phyloP scores from a whole-genome alignment of 345 rosid genomes.

The Sonneratia caseolaris region DNA sequence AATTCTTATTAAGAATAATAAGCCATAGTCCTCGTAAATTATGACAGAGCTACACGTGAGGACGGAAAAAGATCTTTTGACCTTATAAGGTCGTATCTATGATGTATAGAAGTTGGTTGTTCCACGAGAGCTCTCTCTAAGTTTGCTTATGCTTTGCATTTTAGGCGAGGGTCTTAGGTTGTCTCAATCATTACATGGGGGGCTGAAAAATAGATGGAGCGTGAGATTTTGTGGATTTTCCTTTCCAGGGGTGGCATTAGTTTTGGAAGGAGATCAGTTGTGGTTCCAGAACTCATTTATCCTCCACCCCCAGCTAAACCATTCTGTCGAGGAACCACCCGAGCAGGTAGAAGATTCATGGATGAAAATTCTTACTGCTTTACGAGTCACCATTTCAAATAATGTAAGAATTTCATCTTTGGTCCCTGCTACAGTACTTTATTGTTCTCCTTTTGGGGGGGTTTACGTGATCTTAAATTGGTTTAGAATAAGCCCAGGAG shows the following conservation, averaged over 20 bases:
- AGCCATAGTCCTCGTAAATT: too few relatives aligned
- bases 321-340: slow-evolving; percentile 70
- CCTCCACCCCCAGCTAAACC: slow-evolving; percentile 83
- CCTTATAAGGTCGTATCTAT: too few relatives aligned
- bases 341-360: slow-evolving; percentile 91
- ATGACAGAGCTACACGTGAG: too few relatives aligned
- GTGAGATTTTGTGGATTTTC: background rate
- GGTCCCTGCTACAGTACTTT: background rate
- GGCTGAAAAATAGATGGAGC: too few relatives aligned
- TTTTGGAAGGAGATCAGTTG: slow-evolving; percentile 95
- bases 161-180: background rate
- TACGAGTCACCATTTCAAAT: background rate
- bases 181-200: background rate
- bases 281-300: slow-evolving; percentile 91
- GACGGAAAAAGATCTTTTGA: too few relatives aligned
- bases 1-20: background rate
- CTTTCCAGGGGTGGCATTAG: slow-evolving; percentile 81
- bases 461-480: background rate
- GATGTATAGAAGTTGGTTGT: background rate
- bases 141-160: too few relatives aligned
- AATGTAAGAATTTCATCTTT: background rate
- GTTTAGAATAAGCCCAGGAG: slow-evolving; percentile 37
- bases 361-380: slow-evolving; percentile 71
- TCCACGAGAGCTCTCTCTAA: too few relatives aligned
- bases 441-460: background rate